Conservation (phyloP, 257 asterid genomes). For the Petunia axillaris region DNA sequence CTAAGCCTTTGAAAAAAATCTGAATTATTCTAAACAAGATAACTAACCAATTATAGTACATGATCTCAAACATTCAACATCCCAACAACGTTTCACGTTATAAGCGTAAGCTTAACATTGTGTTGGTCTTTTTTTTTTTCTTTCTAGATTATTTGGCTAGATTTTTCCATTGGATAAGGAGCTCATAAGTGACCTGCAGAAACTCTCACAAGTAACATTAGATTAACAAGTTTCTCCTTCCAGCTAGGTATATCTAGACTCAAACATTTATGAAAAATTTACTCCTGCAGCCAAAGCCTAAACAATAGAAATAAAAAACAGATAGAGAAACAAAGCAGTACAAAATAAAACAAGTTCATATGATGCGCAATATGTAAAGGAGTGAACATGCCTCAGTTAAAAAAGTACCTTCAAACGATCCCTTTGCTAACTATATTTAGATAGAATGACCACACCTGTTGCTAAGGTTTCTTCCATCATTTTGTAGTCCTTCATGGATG, state of each 20-base stretch:
- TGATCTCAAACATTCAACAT: not conserved
- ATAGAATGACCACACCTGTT: not conserved
- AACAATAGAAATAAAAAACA: not conserved
- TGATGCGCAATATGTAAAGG: not conserved
- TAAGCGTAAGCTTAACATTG: not conserved
- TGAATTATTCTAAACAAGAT: not conserved
- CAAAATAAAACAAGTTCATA: not conserved
- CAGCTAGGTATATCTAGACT: not conserved
- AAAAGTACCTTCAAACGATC: slow-evolving; percentile 79
- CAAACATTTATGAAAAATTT: not conserved
- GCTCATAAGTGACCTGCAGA: slow-evolving; percentile 11
- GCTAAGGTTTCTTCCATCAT: slow-evolving; percentile 30
- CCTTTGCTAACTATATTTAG: slow-evolving; percentile 64
- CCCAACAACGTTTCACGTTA: not conserved
- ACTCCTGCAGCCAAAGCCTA: not conserved
- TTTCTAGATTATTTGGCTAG: slow-evolving; percentile 48
- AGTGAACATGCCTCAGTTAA: not conserved
- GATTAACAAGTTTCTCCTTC: not conserved
- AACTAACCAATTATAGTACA: not conserved
- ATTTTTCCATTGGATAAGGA: slow-evolving; percentile 26
- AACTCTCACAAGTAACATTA: slow-evolving; percentile 31
- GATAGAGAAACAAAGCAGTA: not conserved
- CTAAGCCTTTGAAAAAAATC: not conserved
- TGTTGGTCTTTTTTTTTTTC: not conserved
- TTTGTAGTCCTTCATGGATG: no score